Evolutionary conservation across 768 basidiomycete genomes (phyloP), one percentile per base, ranked within the genome.

Genomic region (Saitozyma sp.): DNA sequence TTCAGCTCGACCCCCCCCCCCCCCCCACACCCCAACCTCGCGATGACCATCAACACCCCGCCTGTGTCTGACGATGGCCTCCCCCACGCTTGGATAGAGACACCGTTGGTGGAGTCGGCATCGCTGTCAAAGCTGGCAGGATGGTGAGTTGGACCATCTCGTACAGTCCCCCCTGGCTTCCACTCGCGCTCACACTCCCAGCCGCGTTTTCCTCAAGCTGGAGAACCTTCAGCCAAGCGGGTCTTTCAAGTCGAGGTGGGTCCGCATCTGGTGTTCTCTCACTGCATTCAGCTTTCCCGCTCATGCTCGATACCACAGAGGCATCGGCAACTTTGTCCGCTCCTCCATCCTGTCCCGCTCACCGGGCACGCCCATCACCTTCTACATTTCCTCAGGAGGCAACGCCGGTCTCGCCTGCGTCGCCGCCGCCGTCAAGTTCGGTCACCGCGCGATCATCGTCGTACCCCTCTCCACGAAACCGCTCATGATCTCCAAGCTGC

Each of bases 211-310:
- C 50, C 55, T 74, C 42, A 76, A 76, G 54, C 66, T 76, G 17
- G 75, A 76, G 14, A 69, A 71, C 38, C 64, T 69, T 13, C 73
- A 76, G 42, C 73, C 73, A 1, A 64, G 62, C 42, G 72, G 75
- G 13, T 72, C 70, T 11, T 76, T 76, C 73, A 76, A 76, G 61
- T 73, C 70, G 14, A 51, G 75, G 63, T 70, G 59, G 58, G 67
- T 66, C 43, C 19, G 29, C 29, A 29, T 29, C 29, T 29, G 29
- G 29, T 29, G 29, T 29, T 29, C 29, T 29, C 10, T 17, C 11
- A 16, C 29, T 38, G 13, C 40, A 41, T 14, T 39, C 40, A 45
- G 17, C 11, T 16, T 41, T 19, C 42, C 58, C 39, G 51, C 39
- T 52, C 13, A 51, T 17, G 16, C 14, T 9, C 29, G 29, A 29